These are phyloP conservation scores for Amanita muscaria DNA, from an alignment of 768 basidiomycete genomes.

Conservation along the genomic window DNA sequence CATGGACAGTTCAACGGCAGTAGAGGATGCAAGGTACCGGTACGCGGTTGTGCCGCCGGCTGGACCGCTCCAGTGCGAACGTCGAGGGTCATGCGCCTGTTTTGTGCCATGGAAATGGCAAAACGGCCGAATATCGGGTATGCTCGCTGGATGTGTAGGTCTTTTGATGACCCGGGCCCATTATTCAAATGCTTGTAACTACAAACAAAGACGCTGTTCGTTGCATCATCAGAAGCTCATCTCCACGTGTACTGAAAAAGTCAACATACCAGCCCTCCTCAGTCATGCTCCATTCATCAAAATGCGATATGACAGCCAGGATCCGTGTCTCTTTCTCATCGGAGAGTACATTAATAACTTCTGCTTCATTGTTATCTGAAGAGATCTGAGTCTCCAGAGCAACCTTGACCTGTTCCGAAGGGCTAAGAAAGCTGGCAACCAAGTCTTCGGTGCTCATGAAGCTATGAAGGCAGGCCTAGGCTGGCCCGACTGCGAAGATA, in stretches of 20 bases:
- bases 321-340: slow-evolving; percentile 3
- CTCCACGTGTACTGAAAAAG: not conserved
- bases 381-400: slow-evolving; percentile 1
- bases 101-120: slow-evolving; percentile 49
- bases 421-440: slow-evolving; percentile 8
- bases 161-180: slow-evolving; percentile 19
- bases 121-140: slow-evolving; percentile 52
- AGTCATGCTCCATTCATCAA: slow-evolving; percentile 6
- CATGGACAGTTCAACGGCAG: not conserved
- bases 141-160: slow-evolving; percentile 37
- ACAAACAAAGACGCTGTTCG: slow-evolving; percentile 41
- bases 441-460: slow-evolving; percentile 1
- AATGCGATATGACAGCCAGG: slow-evolving; percentile 5
- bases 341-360: not conserved
- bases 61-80: slow-evolving; percentile 16
- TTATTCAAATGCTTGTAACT: slow-evolving; percentile 24
- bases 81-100: slow-evolving; percentile 30
- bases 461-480: not conserved
- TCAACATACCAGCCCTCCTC: slow-evolving; percentile 9
- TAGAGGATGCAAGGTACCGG: slow-evolving; percentile 27
- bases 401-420: slow-evolving; percentile 6
- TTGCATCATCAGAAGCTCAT: not conserved
- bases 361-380: not conserved
- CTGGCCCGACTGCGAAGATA: not conserved
- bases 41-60: slow-evolving; percentile 25